Percentiles rank a stretch among this genome's conserved stretches.
Conservation (phyloP, 495 filamentous ascomycete genomes). For the Penicillium cinerascens region DNA sequence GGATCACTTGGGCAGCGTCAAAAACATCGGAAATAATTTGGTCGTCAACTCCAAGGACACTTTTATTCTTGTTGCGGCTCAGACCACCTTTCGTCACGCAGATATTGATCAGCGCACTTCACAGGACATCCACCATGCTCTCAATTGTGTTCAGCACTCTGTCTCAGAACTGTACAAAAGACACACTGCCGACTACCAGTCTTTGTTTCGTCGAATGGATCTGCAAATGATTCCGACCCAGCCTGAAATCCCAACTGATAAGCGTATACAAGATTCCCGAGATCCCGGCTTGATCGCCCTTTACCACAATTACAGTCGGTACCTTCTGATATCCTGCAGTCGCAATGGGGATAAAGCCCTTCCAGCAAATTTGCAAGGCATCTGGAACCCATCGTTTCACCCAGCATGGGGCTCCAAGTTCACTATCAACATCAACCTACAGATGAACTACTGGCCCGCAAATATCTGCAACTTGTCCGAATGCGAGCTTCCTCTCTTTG, state of each 20-base stretch:
- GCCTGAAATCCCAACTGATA: constrained; percentile 29
- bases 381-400: constrained; percentile 51
- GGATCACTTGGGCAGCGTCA: constrained; percentile 20
- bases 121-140: constrained; percentile 22
- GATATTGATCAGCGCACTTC: constrained; percentile 22
- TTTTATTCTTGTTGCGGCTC: constrained; percentile 37
- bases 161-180: constrained; percentile 18
- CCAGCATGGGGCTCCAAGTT: constrained; percentile 54
- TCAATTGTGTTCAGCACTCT: constrained; percentile 8
- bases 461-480: constrained; percentile 40
- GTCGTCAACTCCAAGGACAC: constrained; percentile 26
- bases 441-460: constrained; percentile 61
- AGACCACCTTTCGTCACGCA: constrained; percentile 35
- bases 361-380: constrained; percentile 56
- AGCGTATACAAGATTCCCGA: constrained; percentile 19
- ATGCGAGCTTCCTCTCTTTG: constrained; percentile 37
- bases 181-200: constrained; percentile 32
- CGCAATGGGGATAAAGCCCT: constrained; percentile 35
- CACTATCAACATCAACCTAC: constrained; percentile 56
- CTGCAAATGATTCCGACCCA: constrained; percentile 23
- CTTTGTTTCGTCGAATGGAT: constrained; percentile 31
- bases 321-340: constrained; percentile 46
- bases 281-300: constrained; percentile 40
- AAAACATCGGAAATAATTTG: constrained; percentile 30
- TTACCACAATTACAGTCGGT: constrained; percentile 47